phyloP scores from a whole-genome alignment of 2,329 filamentous ascomycete species.

The Volutella citrinella region DNA sequence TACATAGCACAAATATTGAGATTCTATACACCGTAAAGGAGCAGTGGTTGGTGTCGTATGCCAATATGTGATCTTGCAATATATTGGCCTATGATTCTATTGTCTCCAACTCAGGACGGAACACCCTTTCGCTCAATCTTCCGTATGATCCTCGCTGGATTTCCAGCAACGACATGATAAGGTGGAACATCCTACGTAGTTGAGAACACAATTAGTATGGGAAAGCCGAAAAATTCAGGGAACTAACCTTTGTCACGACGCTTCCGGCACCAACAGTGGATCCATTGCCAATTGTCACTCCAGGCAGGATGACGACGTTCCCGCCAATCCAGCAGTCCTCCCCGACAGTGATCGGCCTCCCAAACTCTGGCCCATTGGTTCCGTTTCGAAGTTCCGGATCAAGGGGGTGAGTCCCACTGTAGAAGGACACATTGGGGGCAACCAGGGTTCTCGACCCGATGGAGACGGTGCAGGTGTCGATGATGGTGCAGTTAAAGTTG shows the following conservation, averaged over 20 bases:
- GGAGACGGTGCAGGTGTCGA: conserved; percentile 73
- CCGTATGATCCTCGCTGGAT: conserved; percentile 19
- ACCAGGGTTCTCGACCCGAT: conserved; percentile 76
- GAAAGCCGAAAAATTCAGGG: conserved; percentile 7
- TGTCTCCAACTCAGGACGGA: too few species aligned
- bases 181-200: conserved; percentile 29
- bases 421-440: conserved; percentile 76
- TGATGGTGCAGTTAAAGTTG: conserved; percentile 69
- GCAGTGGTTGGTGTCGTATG: too few species aligned
- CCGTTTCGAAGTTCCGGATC: conserved; percentile 74
- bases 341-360: conserved; percentile 70
- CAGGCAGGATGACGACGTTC: conserved; percentile 67
- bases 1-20: too few species aligned
- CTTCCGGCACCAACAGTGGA: conserved; percentile 74
- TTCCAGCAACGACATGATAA: conserved; percentile 26
- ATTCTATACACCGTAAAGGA: too few species aligned
- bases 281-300: conserved; percentile 75
- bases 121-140: conserved; percentile 18
- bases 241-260: conserved; percentile 68
- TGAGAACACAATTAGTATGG: background rate
- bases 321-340: too few species aligned
- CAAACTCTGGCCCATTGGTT: conserved; percentile 69
- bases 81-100: too few species aligned
- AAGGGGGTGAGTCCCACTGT: conserved; percentile 71
- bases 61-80: too few species aligned